Evolutionary conservation across 257 asterid species (phyloP).

Genomic region (Nicotiana undulata): DNA sequence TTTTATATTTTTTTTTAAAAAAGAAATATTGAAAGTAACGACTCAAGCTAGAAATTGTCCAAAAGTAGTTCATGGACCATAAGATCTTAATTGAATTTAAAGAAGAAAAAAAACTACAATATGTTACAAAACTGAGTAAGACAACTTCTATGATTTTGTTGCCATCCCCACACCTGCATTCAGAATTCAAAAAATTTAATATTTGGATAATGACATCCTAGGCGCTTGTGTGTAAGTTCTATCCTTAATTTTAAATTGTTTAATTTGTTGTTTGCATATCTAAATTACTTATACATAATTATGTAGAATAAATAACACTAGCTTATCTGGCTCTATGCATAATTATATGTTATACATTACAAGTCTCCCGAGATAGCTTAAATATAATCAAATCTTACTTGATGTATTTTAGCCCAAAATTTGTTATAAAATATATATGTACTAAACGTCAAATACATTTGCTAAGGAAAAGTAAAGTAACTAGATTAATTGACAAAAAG

Average conservation of each 20-base stretch:
- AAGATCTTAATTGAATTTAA: not conserved
- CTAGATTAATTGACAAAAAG: too few species aligned
- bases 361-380: too few species aligned
- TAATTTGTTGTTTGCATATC: not conserved
- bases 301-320: not conserved
- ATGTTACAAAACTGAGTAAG: not conserved
- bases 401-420: too few species aligned
- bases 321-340: not conserved
- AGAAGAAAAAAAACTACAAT: not conserved
- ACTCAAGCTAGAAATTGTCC: conserved; percentile 5
- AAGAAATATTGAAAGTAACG: not conserved
- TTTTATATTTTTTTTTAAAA: not conserved
- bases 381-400: too few species aligned
- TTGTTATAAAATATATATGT: too few species aligned
- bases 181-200: not conserved
- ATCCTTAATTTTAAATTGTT: not conserved
- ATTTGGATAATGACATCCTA: not conserved
- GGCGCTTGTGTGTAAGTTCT: not conserved
- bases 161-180: not conserved
- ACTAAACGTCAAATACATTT: too few species aligned
- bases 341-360: too few species aligned
- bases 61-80: conserved; percentile 5
- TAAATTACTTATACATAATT: not conserved
- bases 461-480: too few species aligned
- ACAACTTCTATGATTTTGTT: not conserved